Evolutionary conservation across 768 basidiomycete species (phyloP).

Genomic region (Mycena galopus): DNA sequence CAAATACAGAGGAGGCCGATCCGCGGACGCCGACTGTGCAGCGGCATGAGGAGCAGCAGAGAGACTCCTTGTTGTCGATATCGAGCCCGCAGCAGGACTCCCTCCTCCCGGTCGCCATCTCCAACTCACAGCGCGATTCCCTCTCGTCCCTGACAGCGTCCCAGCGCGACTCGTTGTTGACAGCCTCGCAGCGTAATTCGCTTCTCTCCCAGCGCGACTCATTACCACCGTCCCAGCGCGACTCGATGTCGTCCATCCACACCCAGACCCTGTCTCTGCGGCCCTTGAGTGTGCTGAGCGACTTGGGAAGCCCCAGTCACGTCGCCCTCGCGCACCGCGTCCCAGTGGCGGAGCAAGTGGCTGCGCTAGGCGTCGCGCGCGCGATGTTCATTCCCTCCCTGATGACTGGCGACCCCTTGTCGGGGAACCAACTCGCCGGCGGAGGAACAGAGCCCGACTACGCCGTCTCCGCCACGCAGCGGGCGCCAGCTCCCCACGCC

Average conservation of each 20-base stretch:
- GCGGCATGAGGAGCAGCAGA: background rate
- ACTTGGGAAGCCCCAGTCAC: constrained; percentile 51
- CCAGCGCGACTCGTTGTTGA: background rate
- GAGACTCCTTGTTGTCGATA: background rate
- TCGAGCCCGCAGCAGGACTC: constrained; percentile 1
- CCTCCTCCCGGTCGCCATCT: background rate
- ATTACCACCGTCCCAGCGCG: background rate
- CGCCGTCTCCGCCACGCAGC: background rate
- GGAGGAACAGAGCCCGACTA: background rate
- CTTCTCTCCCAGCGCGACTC: constrained; percentile 9
- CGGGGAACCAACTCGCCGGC: background rate
- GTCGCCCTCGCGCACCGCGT: constrained; percentile 53
- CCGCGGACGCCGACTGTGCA: background rate
- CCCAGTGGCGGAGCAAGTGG: constrained; percentile 43
- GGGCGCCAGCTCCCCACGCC: background rate
- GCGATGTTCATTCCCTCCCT: constrained; percentile 44
- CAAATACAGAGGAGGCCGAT: background rate
- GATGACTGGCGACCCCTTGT: too few species aligned
- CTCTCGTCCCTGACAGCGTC: background rate
- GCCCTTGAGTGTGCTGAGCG: constrained; percentile 49
- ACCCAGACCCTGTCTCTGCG: constrained; percentile 23
- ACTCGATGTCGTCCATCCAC: constrained; percentile 16
- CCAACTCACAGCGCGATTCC: background rate
- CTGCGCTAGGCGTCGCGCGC: constrained; percentile 42
- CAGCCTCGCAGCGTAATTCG: constrained; percentile 1